These are phyloP conservation scores for Emericellopsis terricola DNA, from an alignment of 495 filamentous ascomycete species.

Conservation along the genomic window DNA sequence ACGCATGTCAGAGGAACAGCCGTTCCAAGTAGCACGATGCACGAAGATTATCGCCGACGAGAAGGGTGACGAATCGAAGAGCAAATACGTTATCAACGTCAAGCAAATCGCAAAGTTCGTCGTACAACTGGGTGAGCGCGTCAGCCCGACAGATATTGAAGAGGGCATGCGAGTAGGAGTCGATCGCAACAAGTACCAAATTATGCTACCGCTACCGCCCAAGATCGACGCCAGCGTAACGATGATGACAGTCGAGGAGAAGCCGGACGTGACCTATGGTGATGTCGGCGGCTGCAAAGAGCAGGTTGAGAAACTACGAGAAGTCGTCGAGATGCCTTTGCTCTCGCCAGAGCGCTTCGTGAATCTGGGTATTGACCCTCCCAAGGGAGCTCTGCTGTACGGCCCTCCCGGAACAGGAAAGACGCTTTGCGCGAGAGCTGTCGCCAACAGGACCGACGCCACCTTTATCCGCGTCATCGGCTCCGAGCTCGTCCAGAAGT, in stretches of 20 bases:
- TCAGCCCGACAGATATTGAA: conserved; percentile 96
- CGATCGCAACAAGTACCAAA: conserved; percentile 98
- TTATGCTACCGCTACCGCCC: conserved; percentile 86
- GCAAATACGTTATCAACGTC: conserved; percentile 99
- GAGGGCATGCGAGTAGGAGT: conserved; percentile 98
- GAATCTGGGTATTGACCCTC: conserved; percentile 92
- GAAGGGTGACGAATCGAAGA: conserved; percentile 79
- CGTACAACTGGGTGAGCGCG: conserved; percentile 91
- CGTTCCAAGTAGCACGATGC: conserved; percentile 90
- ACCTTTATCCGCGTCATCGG: conserved; percentile 98
- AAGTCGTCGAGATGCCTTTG: conserved; percentile 96
- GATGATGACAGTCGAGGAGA: conserved; percentile 99
- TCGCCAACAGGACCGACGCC: conserved; percentile 92
- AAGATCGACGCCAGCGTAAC: conserved; percentile 99
- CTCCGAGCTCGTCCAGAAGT: conserved; percentile 93
- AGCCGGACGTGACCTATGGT: conserved; percentile 96
- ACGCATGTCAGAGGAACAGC: conserved; percentile 96
- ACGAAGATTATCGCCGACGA: conserved; percentile 98
- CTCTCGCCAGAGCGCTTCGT: conserved; percentile 94
- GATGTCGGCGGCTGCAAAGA: conserved; percentile 99
- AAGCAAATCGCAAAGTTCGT: conserved; percentile 99
- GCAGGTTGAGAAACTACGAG: conserved; percentile 95
- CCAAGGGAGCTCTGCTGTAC: conserved; percentile 93
- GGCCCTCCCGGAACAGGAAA: conserved; percentile 95
- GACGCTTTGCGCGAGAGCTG: conserved; percentile 90